A percentile compares a stretch with the other conserved stretches of the same genome.
These are phyloP conservation scores for Cardamine chenopodiifolia DNA, from an alignment of 345 rosid species.

Conservation along the genomic window DNA sequence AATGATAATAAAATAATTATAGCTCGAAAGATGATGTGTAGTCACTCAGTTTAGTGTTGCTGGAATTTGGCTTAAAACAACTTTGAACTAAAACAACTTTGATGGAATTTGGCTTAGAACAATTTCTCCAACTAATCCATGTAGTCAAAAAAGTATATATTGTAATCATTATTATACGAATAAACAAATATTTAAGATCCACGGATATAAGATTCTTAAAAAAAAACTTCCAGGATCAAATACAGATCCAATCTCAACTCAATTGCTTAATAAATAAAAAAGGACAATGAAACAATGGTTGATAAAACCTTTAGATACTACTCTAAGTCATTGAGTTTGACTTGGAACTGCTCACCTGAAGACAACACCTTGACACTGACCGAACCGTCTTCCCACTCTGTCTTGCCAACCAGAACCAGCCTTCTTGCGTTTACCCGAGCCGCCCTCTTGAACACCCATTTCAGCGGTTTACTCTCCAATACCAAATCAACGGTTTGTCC, in stretches of 20 bases:
- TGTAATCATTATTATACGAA: not conserved
- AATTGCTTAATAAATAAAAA: not conserved
- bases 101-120: not conserved
- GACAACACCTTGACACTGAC: constrained; percentile 81
- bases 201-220: not conserved
- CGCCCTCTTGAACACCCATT: constrained; percentile 97
- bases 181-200: not conserved
- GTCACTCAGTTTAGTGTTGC: not conserved
- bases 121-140: constrained; percentile 4
- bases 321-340: constrained; percentile 70
- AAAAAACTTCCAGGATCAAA: not conserved
- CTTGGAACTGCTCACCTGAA: constrained; percentile 72
- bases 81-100: not conserved
- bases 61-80: not conserved
- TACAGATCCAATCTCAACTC: constrained; percentile 6
- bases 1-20: not conserved
- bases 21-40: not conserved
- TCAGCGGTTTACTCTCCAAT: constrained; percentile 81
- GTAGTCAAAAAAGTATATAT: constrained; percentile 1
- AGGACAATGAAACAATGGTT: not conserved
- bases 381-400: constrained; percentile 81
- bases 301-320: constrained; percentile 29
- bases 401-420: constrained; percentile 75
- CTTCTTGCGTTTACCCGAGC: constrained; percentile 73
- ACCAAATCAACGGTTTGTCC: constrained; percentile 84